A percentile compares a stretch with the other conserved stretches of the same genome.
phyloP scores from a whole-genome alignment of 805 yeast genomes.

The Helenozyma rhizophorensis region DNA sequence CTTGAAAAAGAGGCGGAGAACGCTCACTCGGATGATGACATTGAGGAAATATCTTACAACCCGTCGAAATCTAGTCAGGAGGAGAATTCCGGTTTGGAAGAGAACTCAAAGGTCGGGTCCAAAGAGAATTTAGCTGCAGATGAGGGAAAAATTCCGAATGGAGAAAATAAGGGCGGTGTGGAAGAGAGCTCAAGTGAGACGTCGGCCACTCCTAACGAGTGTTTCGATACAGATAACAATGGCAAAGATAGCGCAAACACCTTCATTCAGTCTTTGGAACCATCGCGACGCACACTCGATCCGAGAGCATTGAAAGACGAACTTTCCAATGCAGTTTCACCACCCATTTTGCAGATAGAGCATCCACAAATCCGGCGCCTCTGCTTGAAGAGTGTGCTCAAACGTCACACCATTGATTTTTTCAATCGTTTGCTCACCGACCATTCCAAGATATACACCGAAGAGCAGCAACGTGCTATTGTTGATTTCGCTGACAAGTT shows the following conservation, averaged over 20 bases:
- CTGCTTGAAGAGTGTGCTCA: conserved; percentile 5
- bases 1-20: conserved; percentile 8
- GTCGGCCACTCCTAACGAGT: no score
- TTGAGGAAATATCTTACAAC: conserved; percentile 17
- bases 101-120: no score
- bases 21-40: conserved; percentile 18
- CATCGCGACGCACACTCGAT: no score
- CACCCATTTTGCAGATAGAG: conserved; percentile 7
- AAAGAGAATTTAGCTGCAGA: no score
- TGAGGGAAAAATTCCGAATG: no score
- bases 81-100: no score
- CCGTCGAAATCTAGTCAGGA: conserved; percentile 1
- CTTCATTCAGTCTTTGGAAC: no score
- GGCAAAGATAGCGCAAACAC: no score
- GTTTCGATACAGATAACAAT: no score
- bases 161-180: no score
- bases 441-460: conserved; percentile 5
- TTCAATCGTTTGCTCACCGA: conserved; percentile 10
- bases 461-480: conserved; percentile 1
- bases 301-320: no score
- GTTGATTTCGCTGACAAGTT: conserved; percentile 2
- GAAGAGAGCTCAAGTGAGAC: not conserved
- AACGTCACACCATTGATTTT: conserved; percentile 7
- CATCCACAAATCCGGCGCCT: conserved; percentile 14
- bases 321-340: no score